Percentiles rank a stretch among this genome's conserved stretches.
phyloP scores from a whole-genome alignment of 768 basidiomycete genomes.

The Leucogyrophana mollusca region DNA sequence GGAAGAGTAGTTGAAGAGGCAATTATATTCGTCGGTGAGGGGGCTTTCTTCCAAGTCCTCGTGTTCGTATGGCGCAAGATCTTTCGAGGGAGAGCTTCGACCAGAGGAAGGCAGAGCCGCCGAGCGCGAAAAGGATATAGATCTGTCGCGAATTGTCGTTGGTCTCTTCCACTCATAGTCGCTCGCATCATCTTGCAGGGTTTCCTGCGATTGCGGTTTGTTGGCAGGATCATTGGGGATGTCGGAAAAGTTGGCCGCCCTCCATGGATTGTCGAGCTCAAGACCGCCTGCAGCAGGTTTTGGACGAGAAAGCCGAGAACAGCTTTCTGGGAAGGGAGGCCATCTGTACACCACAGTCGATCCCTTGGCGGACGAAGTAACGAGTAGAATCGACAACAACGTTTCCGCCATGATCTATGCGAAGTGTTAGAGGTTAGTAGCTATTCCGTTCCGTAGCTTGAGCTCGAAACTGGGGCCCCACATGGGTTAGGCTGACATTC shows the following conservation, averaged over 20 bases:
- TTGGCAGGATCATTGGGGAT: conserved; percentile 22
- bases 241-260: conserved; percentile 55
- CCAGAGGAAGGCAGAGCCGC: conserved; percentile 47
- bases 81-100: conserved; percentile 49
- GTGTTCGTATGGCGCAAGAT: conserved; percentile 35
- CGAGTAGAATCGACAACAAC: conserved; percentile 77
- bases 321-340: conserved; percentile 69
- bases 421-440: too few species aligned
- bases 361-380: conserved; percentile 82
- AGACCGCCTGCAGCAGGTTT: conserved; percentile 46
- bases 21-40: conserved; percentile 54
- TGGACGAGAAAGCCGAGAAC: conserved; percentile 71
- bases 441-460: background rate
- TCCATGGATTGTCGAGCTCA: conserved; percentile 73
- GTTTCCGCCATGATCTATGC: conserved; percentile 71
- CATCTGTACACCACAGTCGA: conserved; percentile 79
- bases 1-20: conserved; percentile 75
- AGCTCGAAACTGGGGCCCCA: too few species aligned
- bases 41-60: conserved; percentile 33
- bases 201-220: conserved; percentile 6
- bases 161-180: conserved; percentile 69
- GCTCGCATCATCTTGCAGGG: conserved; percentile 25
- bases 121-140: conserved; percentile 49
- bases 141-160: conserved; percentile 44
- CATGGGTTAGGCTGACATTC: too few species aligned